Evolutionary conservation across 2,329 filamentous ascomycete genomes (phyloP).

Genomic region (Botrytis medusae): DNA sequence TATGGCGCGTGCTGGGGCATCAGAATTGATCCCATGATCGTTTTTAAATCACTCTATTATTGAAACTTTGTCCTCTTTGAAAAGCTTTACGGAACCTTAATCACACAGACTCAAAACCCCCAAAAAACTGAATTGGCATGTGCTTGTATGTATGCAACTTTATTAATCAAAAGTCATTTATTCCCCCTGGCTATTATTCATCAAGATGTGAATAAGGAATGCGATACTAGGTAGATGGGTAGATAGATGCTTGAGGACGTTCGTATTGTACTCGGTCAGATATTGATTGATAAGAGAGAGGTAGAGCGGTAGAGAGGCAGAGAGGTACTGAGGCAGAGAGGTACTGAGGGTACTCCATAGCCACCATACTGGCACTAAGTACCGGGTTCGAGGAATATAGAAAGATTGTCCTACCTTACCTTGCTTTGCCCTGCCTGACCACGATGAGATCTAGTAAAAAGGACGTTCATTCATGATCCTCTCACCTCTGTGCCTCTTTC

Average conservation of each 20-base stretch:
- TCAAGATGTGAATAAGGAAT: neutral
- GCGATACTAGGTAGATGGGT: neutral
- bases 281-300: neutral
- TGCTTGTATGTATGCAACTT: neutral
- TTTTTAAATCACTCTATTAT: slow-evolving; percentile 8
- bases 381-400: neutral
- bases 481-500: neutral
- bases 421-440: neutral
- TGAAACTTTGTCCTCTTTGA: slow-evolving; percentile 5
- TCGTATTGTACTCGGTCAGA: neutral
- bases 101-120: neutral
- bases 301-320: neutral
- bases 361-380: neutral
- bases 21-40: slow-evolving; percentile 21
- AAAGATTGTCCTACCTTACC: neutral
- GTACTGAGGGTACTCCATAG: neutral
- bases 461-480: neutral
- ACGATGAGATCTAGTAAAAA: neutral
- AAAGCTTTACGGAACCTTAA: neutral
- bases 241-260: neutral
- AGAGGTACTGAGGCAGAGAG: neutral
- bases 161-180: neutral
- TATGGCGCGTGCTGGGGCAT: slow-evolving; percentile 16
- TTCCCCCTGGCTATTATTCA: neutral
- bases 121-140: neutral